These are phyloP conservation scores for Chalciporus sp. DNA, from an alignment of 1,284 basidiomycete genomes.

Conservation along the genomic window DNA sequence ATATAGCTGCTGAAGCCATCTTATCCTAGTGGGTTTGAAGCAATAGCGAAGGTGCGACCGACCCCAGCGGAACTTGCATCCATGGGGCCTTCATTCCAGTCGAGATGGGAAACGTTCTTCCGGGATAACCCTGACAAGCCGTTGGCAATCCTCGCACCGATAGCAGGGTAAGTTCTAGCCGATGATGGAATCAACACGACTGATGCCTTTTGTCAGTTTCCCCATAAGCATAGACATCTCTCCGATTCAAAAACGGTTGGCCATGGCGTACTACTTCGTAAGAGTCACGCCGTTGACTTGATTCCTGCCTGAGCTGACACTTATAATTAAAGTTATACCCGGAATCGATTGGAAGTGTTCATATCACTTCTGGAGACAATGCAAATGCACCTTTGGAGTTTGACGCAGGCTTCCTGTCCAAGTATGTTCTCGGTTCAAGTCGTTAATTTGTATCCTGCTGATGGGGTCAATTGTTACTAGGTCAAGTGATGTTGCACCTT, in stretches of 20 bases:
- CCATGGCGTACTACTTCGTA: constrained; percentile 16
- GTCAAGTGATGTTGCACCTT: constrained; percentile 13
- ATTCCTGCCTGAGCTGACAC: background rate
- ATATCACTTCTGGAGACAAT: constrained; percentile 31
- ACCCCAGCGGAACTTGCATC: constrained; percentile 38
- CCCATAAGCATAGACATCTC: no score
- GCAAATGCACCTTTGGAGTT: constrained; percentile 25
- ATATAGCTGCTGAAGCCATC: background rate
- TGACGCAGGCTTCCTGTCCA: constrained; percentile 12
- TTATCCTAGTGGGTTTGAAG: constrained; percentile 35
- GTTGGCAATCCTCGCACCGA: constrained; percentile 16
- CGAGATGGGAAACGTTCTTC: constrained; percentile 43
- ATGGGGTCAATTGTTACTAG: constrained; percentile 1
- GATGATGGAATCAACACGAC: no score
- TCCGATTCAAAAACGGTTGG: background rate
- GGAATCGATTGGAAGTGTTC: constrained; percentile 29
- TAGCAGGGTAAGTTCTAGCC: constrained; percentile 24
- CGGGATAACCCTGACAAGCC: constrained; percentile 27
- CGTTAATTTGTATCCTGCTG: background rate
- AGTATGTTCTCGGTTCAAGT: constrained; percentile 2
- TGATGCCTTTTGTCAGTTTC: no score
- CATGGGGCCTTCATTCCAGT: constrained; percentile 38
- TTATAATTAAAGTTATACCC: constrained; percentile 29
- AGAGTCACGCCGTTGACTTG: background rate
- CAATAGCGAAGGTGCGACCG: constrained; percentile 42